Evolutionary conservation across 1,284 basidiomycete species (phyloP).

Genomic region (Sporisorium reilianum): DNA sequence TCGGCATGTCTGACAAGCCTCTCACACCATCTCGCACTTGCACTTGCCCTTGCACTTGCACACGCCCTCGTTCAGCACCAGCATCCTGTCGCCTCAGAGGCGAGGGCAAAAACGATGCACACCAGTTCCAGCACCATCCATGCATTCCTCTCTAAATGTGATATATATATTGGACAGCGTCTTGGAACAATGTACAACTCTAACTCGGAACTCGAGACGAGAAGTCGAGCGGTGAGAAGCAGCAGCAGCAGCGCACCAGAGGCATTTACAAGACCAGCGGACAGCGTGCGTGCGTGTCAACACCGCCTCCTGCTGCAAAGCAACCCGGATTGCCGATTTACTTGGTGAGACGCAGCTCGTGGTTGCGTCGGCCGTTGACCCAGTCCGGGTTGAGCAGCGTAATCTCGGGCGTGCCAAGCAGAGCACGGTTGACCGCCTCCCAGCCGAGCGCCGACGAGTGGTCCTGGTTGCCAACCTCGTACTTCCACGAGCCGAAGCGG

Average conservation of each 20-base stretch:
- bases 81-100: neutral
- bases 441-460: slow-evolving; percentile 74
- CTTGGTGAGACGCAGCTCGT: slow-evolving; percentile 69
- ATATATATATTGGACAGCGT: slow-evolving; percentile 1
- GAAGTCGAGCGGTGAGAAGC: neutral
- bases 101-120: neutral
- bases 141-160: neutral
- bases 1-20: neutral
- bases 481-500: slow-evolving; percentile 74
- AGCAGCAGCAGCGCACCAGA: neutral
- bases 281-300: neutral
- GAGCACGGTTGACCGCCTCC: slow-evolving; percentile 72
- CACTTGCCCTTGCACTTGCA: too few relatives aligned
- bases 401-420: slow-evolving; percentile 72
- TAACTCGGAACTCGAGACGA: too few relatives aligned
- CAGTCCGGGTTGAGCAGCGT: slow-evolving; percentile 72
- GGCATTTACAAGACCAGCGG: neutral
- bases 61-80: too few relatives aligned
- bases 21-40: neutral
- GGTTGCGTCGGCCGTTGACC: slow-evolving; percentile 72
- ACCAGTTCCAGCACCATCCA: neutral
- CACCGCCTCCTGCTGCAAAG: neutral
- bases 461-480: slow-evolving; percentile 73
- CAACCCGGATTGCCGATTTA: slow-evolving; percentile 1
- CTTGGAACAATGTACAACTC: neutral